Base-by-base conservation (phyloP, 1,284 basidiomycete species). In the Coniferiporia sulphurascens region DNA sequence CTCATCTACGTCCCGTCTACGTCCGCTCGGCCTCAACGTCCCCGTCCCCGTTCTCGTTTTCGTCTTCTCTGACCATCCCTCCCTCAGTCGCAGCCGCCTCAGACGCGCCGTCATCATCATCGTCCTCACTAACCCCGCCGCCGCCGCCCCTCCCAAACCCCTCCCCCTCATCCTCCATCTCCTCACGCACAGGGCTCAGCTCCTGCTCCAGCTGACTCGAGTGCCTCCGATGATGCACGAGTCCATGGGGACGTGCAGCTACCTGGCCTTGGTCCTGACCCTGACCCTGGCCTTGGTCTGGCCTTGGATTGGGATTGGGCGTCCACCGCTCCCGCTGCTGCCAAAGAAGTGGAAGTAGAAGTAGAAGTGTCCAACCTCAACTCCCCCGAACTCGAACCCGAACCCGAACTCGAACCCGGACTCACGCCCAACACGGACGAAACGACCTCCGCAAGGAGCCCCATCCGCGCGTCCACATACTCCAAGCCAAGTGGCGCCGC, bases 131-230 rank as follows among this genome's bases (percentile, higher is more conserved):
- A 13, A 48, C 5, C 32, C 45, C 32, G 8, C n/a, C 48, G n/a
- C 17, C 5, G 19, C 45, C 32, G 8, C n/a, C 48, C 27, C 17
- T 13, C n/a, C 51, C 56, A 21, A 34, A 46, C 13, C 55, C 56
- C 0, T n/a, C 60, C 51, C 49, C 58, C 19, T 55, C 56, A 38
- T 58, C 60, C 38, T 54, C 44, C 35, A 36, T 49, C 1, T 49
- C 45, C 56, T 62, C 60, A 2, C 52, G 51, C 22, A 62, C 60
- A 51, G 60, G 60, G 22, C 60, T 62, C 56, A 62, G 36, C 46
- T 55, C 60, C 13, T 45, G 12, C 55, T 61, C 55, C 43, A 36
- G 34, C 59, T 60, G 48, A 34, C 55, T 56, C 19, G 59, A 52
- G 38, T 57, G 55, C 4, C 55, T 19, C 1, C 59, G 49, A 43